Percentiles rank a stretch among this genome's conserved stretches.
Conservation (phyloP, 116 monocot species). For the Trichopus zeylanicus region DNA sequence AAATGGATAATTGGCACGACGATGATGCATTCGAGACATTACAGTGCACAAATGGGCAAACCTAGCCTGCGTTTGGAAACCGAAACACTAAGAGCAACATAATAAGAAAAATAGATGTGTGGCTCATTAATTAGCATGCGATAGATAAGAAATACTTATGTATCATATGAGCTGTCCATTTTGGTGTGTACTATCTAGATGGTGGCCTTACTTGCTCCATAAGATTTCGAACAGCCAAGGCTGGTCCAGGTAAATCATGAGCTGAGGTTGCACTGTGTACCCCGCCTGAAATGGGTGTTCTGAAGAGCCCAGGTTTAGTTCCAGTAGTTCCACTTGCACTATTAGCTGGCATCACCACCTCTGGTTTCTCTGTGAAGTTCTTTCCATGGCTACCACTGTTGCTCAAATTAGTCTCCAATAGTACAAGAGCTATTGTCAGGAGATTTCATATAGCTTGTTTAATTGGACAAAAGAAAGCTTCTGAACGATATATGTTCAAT, state of each 20-base stretch:
- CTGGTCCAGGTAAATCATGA: conserved; percentile 88
- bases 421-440: background rate
- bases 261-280: conserved; percentile 95
- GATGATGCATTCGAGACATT: conserved; percentile 98
- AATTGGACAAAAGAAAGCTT: too few species aligned
- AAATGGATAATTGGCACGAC: conserved; percentile 82
- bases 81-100: background rate
- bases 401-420: conserved; percentile 8
- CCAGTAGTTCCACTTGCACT: conserved; percentile 21
- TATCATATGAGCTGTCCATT: background rate
- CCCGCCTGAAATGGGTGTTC: conserved; percentile 94
- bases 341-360: conserved; percentile 1
- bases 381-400: conserved; percentile 12
- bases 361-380: conserved; percentile 6
- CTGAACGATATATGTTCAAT: background rate
- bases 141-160: background rate
- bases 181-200: background rate
- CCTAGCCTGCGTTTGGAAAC: conserved; percentile 40
- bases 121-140: background rate
- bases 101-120: background rate
- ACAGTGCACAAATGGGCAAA: conserved; percentile 91
- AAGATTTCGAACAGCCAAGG: conserved; percentile 95
- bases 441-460: too few species aligned
- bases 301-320: conserved; percentile 72
- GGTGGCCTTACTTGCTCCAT: conserved; percentile 76